A percentile compares a stretch with the other conserved stretches of the same genome.
Conservation (phyloP, 306 rosid genomes). For the Sophora flavescens region DNA sequence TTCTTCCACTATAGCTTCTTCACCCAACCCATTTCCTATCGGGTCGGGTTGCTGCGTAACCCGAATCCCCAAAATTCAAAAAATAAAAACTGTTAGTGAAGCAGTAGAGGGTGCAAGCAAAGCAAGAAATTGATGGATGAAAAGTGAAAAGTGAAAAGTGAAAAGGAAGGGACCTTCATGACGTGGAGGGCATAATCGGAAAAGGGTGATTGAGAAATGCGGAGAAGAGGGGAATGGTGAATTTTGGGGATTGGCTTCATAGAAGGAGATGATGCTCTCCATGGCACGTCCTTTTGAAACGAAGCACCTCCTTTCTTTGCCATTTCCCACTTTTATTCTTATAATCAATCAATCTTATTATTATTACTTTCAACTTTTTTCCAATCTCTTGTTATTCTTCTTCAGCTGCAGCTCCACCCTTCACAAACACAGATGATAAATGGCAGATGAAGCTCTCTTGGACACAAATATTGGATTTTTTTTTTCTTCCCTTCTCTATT, state of each 20-base stretch:
- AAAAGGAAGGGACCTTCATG: constrained; percentile 66
- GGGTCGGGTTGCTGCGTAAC: constrained; percentile 75
- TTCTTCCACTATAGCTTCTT: constrained; percentile 83
- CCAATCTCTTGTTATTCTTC: constrained; percentile 1
- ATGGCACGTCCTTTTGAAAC: constrained; percentile 82
- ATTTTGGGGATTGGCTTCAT: constrained; percentile 79
- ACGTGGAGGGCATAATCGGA: constrained; percentile 71
- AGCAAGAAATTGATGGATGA: not conserved
- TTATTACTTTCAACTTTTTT: not conserved
- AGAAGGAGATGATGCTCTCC: constrained; percentile 74
- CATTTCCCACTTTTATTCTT: constrained; percentile 46
- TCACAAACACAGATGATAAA: constrained; percentile 1
- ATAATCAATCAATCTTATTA: not conserved
- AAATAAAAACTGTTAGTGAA: not conserved
- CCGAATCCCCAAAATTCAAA: not conserved
- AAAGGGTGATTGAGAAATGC: constrained; percentile 67
- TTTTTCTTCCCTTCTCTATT: too few species aligned
- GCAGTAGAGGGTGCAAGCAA: not conserved
- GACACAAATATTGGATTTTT: constrained; percentile 38
- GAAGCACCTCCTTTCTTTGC: constrained; percentile 65
- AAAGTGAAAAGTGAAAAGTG: constrained; percentile 3
- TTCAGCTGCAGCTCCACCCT: not conserved
- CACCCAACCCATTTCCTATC: constrained; percentile 77
- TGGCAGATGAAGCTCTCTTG: not conserved
- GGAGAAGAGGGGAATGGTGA: constrained; percentile 78